phyloP scores from a whole-genome alignment of 2,329 filamentous ascomycete genomes.

The Penicillium sp. region DNA sequence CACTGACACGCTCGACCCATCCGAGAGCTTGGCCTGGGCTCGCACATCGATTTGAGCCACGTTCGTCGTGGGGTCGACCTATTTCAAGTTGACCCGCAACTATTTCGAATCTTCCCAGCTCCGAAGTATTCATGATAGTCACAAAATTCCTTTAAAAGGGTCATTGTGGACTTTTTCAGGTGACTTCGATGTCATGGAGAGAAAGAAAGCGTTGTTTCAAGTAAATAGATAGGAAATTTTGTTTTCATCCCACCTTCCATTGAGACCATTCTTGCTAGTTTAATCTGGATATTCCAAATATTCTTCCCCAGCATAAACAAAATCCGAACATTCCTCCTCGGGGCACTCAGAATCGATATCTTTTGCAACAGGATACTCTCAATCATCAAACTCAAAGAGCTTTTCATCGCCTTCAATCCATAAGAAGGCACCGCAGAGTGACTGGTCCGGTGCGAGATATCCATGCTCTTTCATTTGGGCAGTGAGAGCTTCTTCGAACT shows the following conservation, averaged over 20 bases:
- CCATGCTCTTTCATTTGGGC: background rate
- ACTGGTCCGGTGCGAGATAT: background rate
- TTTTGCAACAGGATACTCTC: background rate
- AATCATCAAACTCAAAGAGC: background rate
- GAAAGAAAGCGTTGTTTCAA: background rate
- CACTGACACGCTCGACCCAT: background rate
- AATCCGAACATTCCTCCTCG: background rate
- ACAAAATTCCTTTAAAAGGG: background rate
- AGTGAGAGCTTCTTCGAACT: background rate
- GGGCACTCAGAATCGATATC: background rate
- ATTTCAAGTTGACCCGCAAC: too few relatives aligned
- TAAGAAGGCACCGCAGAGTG: background rate
- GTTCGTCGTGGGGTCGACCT: background rate
- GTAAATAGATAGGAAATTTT: background rate
- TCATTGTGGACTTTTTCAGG: background rate
- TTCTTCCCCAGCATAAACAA: background rate
- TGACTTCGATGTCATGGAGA: background rate
- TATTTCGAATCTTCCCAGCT: background rate
- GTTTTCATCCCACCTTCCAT: background rate
- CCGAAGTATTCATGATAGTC: background rate
- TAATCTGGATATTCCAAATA: background rate
- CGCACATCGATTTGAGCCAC: background rate
- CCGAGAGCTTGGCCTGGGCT: background rate
- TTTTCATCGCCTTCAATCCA: background rate
- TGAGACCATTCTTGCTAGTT: background rate